phyloP scores from a whole-genome alignment of 306 rosid species.

The Pyrus betulifolia region DNA sequence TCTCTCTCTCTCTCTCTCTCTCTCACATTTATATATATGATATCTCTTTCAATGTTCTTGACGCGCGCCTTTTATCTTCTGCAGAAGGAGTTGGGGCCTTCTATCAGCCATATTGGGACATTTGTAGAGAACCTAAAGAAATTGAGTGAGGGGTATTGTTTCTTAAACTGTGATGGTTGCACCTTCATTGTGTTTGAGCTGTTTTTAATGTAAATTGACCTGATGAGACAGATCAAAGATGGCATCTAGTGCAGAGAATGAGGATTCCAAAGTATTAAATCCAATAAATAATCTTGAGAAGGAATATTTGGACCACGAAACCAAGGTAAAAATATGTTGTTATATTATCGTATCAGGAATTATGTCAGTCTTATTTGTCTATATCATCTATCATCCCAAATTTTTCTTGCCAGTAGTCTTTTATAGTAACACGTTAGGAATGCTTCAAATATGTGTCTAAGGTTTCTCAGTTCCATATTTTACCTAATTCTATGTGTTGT shows the following conservation, averaged over 20 bases:
- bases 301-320: slow-evolving; percentile 79
- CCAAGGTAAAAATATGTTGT: slow-evolving; percentile 50
- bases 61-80: slow-evolving; percentile 15
- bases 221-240: slow-evolving; percentile 48
- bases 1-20: background rate
- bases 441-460: background rate
- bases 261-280: slow-evolving; percentile 46
- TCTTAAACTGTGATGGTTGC: slow-evolving; percentile 10
- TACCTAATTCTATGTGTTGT: background rate
- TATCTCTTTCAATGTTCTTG: background rate
- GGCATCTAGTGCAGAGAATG: slow-evolving; percentile 37
- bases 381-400: background rate
- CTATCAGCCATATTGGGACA: slow-evolving; percentile 49
- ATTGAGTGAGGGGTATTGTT: slow-evolving; percentile 57
- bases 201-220: slow-evolving; percentile 17
- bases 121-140: slow-evolving; percentile 76
- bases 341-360: background rate
- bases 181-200: slow-evolving; percentile 5
- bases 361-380: background rate
- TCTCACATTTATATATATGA: background rate
- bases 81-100: slow-evolving; percentile 93
- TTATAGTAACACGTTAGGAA: background rate
- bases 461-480: background rate
- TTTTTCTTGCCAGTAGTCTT: background rate
- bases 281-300: slow-evolving; percentile 86